Percentiles rank a stretch among this genome's conserved stretches.
These are phyloP conservation scores for Tubosaeta brunneosetosa DNA, from an alignment of 768 basidiomycete species.

Conservation along the genomic window DNA sequence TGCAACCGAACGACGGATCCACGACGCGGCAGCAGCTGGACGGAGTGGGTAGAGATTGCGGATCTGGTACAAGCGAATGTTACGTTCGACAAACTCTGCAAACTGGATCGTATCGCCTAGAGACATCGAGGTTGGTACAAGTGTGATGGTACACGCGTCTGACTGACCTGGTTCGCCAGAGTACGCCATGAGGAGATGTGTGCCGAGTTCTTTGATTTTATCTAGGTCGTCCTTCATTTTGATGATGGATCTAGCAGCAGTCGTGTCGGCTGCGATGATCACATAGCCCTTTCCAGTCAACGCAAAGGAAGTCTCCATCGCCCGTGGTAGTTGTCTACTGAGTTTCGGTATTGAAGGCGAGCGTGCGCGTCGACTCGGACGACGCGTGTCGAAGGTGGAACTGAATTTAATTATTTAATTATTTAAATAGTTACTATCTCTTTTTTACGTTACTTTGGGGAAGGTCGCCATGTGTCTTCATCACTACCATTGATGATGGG, in stretches of 20 bases:
- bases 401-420: conserved; percentile 10
- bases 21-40: conserved; percentile 87
- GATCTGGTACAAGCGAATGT: conserved; percentile 94
- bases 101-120: conserved; percentile 95
- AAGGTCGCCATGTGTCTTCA: no score
- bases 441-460: no score
- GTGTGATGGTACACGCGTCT: conserved; percentile 1
- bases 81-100: conserved; percentile 93
- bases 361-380: conserved; percentile 19
- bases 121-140: background rate
- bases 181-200: conserved; percentile 91
- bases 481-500: no score
- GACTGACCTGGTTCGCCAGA: conserved; percentile 84
- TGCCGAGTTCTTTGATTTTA: conserved; percentile 89
- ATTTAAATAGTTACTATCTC: background rate
- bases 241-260: conserved; percentile 85
- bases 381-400: conserved; percentile 28
- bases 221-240: conserved; percentile 98
- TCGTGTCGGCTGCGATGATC: conserved; percentile 88
- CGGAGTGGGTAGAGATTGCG: conserved; percentile 87
- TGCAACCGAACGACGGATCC: conserved; percentile 90
- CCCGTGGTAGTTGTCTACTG: conserved; percentile 17
- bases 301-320: conserved; percentile 93
- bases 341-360: background rate
- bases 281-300: conserved; percentile 91